Base-by-base conservation (phyloP, 345 rosid species). In the Viola odorata region DNA sequence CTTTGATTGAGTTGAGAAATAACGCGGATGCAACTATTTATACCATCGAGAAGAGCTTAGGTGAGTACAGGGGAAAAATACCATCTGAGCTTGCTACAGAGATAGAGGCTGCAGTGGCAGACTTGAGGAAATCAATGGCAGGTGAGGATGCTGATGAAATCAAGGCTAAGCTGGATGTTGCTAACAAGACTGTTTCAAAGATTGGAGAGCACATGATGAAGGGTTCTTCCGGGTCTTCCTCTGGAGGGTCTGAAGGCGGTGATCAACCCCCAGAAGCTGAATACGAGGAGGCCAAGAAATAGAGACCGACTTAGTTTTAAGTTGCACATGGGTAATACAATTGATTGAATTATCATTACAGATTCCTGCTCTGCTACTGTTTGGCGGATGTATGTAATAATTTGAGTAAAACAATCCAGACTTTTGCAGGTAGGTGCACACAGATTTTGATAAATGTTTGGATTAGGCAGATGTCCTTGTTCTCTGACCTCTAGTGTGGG, bases 151-250 rank as follows among this genome's bases (percentile, higher is more conserved):
- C 75, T 0, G 86, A 86, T 0, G 88, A 84, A 62, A 86, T 91
- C 66, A 91, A 83, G 74, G 66, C 94, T 53, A 91, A 86, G 82
- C 63, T 88, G 0, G 96, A 91, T 0, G 83, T 73, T 0, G 94
- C 98, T 9, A 91, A 91, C 75, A 86, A 88, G 70, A 89, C 94
- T 0, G 87, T 84, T 9, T 86, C 98, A 0, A 88, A 91, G 89
- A 88, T 91, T 11, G 98, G 91, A 53, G 80, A 91, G 67, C 96
- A 86, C 66, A 84, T 91, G 91, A 55, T 83, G 0, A 84, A 86
- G 12, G 79, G 82, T 58, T 70, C 83, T 12, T 75, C 80, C 6
- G 85, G 81, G 13, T 72, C 75, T 11, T 50, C 85, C 23, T 62
- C 91, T 3, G 87, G 82, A 45, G 86, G 87, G 39, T 63, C 84